Evolutionary conservation across 1,139 yeast species (phyloP).

Genomic region (Pichia sp.): DNA sequence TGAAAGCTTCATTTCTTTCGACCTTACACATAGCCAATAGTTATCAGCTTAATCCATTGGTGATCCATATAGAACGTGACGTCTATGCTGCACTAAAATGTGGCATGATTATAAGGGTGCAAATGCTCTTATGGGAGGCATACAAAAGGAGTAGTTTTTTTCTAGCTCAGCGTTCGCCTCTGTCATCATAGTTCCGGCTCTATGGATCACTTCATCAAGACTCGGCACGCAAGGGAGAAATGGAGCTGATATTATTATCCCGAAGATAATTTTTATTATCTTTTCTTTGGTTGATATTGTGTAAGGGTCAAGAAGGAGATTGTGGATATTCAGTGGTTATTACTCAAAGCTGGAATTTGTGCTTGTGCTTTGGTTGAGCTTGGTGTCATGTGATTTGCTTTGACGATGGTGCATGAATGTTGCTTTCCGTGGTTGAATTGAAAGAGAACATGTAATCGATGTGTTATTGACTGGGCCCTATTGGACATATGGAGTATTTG

Average conservation of each 20-base stretch:
- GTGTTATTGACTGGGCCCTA: too few relatives aligned
- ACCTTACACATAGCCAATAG: too few relatives aligned
- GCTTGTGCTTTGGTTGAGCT: background rate
- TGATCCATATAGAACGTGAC: conserved; percentile 9
- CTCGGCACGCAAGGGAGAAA: too few relatives aligned
- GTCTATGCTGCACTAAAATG: background rate
- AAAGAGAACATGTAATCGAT: too few relatives aligned
- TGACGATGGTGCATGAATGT: too few relatives aligned
- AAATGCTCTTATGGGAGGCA: conserved; percentile 1
- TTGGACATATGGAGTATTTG: too few relatives aligned
- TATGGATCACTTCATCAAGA: conserved; percentile 3
- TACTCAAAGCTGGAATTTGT: too few relatives aligned
- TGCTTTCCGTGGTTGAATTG: too few relatives aligned
- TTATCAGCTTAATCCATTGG: background rate
- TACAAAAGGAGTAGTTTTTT: conserved; percentile 6
- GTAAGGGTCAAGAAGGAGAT: too few relatives aligned
- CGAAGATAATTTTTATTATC: conserved; percentile 1
- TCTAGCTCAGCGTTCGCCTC: background rate
- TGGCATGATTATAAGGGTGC: background rate
- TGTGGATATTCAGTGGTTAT: too few relatives aligned
- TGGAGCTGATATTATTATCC: background rate
- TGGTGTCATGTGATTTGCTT: too few relatives aligned
- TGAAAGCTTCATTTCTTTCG: too few relatives aligned
- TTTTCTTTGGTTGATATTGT: conserved; percentile 5
- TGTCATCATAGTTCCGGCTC: conserved; percentile 13